Evolutionary conservation across 441 rosid genomes (phyloP).

Genomic region (Mallotus repandus): DNA sequence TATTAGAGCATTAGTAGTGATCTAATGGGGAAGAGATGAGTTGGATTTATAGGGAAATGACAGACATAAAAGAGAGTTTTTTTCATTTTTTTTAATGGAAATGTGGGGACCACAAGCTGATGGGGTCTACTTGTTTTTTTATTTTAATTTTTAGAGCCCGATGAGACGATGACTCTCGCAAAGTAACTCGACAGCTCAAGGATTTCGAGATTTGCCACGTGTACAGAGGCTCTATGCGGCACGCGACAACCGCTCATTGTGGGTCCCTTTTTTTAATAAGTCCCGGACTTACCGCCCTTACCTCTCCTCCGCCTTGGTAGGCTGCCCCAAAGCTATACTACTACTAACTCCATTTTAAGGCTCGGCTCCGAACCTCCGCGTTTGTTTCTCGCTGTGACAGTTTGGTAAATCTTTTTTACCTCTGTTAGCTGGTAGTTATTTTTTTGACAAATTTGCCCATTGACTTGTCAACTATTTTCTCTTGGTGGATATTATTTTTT

Average conservation of each 20-base stretch:
- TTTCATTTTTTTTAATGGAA: too few species aligned
- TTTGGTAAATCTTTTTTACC: too few species aligned
- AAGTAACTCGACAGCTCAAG: constrained; percentile 31
- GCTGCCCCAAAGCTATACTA: too few species aligned
- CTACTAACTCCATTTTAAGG: not conserved
- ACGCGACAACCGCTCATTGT: constrained; percentile 57
- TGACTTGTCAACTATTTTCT: too few species aligned
- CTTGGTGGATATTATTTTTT: too few species aligned
- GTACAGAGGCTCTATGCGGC: constrained; percentile 49
- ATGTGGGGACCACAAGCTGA: not conserved
- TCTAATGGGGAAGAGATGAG: not conserved
- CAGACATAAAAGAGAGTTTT: not conserved
- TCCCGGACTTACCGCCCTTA: not conserved
- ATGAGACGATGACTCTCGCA: not conserved
- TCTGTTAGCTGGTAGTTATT: too few species aligned
- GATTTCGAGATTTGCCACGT: constrained; percentile 37
- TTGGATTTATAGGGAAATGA: not conserved
- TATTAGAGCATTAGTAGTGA: not conserved
- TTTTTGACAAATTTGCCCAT: too few species aligned
- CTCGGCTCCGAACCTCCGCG: constrained; percentile 18
- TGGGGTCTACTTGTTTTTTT: not conserved
- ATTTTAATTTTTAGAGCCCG: too few species aligned
- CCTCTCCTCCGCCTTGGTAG: too few species aligned
- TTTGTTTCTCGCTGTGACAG: not conserved
- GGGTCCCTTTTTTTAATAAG: constrained; percentile 27